Evolutionary conservation across 805 yeast genomes (phyloP), one percentile per base, ranked within the genome.

Genomic region (Sungouiella thailandica): DNA sequence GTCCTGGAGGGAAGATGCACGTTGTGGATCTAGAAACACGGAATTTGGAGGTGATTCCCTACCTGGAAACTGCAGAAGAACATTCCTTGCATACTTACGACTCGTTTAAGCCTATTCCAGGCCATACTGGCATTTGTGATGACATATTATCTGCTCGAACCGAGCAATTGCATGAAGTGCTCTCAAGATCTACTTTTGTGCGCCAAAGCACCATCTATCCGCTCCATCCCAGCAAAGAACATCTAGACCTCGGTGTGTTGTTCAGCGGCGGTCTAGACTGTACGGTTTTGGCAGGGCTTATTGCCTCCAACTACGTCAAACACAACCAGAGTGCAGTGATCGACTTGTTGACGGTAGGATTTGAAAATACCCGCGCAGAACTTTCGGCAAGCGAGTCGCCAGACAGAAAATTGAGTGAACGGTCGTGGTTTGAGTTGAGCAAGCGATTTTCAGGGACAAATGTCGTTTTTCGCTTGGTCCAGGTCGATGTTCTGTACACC

Each of bases 251-350:
- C 27, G 83, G 83, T 0, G 64, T 93, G 0, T 58, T 93, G 20
- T 93, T 89, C 52, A 86, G 96, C 28, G 99, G 99, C 2, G 99
- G 99, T 0, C 64, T 93, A 4, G 99, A 93, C 52, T 93, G 98
- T 55, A 81, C 97, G 0, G 58, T 90, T 0, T 50, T 93, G 16
- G 88, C 94, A 0, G 75, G 78, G 0, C 31, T 81, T 3, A 58
- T 49, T n/a, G 46, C 44, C 3, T 37, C 43, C 12, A 42, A 37
- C 28, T 42, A 37, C 12, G 41, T 36, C 2, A 22, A 34, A 17
- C 34, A 33, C 2, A 31, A 33, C 41, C 1, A 70, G 14, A 5
- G 18, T 3, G 34, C 42, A 10, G 33, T 28, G 10, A 44, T 93
- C 7, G 96, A 90, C 52, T 64, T 93, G n/a, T 50, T 93, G 10